Evolutionary conservation across 148 eudicot species (phyloP).

Genomic region (Cornus controversa): DNA sequence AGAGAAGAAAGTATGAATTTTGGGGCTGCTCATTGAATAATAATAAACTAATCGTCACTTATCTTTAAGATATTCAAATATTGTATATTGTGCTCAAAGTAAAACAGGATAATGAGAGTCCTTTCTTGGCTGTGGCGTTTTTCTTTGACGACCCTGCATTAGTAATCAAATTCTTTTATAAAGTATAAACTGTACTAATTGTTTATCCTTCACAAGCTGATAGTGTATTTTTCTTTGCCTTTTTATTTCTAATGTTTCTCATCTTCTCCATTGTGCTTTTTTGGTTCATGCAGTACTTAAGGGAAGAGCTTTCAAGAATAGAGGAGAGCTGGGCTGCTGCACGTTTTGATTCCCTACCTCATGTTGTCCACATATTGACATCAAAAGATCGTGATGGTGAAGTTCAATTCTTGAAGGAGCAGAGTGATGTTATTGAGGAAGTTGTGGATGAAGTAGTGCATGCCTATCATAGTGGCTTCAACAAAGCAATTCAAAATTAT

Average conservation of each 20-base stretch:
- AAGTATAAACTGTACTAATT: no score
- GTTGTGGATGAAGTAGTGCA: slow-evolving; percentile 99
- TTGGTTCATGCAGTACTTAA: slow-evolving; percentile 54
- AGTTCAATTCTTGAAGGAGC: slow-evolving; percentile 68
- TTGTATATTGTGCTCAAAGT: no score
- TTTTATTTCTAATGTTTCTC: neutral
- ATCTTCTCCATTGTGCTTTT: slow-evolving; percentile 3
- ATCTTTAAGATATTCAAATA: no score
- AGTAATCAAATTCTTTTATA: neutral
- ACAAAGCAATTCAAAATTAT: slow-evolving; percentile 98
- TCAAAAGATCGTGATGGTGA: slow-evolving; percentile 91
- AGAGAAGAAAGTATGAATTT: no score
- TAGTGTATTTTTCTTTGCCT: no score
- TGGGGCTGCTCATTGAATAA: no score
- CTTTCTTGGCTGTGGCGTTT: no score
- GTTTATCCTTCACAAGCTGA: no score
- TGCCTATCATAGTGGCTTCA: slow-evolving; percentile 95
- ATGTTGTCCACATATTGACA: slow-evolving; percentile 90
- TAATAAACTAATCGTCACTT: no score
- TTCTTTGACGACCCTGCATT: neutral
- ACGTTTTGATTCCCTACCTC: slow-evolving; percentile 93
- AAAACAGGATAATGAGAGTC: no score
- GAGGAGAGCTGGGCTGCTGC: slow-evolving; percentile 95
- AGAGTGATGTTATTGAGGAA: slow-evolving; percentile 90
- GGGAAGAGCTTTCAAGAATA: slow-evolving; percentile 69